Base-by-base conservation (phyloP, 2,329 filamentous ascomycete genomes). In the Tolypocladium endophyticum region DNA sequence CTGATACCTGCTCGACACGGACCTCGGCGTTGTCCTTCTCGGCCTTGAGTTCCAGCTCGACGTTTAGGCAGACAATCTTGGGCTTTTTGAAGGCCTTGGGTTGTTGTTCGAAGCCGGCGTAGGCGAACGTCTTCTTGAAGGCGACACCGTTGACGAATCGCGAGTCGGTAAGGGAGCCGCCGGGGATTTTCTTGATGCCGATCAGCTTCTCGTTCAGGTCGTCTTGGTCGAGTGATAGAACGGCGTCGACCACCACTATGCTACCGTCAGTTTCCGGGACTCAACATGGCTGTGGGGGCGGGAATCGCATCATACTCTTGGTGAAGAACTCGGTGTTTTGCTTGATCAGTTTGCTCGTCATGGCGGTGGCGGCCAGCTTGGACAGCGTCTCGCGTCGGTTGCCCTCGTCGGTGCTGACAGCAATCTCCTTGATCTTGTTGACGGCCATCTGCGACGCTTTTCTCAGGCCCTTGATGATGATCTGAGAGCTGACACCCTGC, bases 1-100 rank as follows among this genome's bases (percentile, higher is more conserved):
- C 94, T 25, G 93, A 96, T 58, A 99, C 94, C 76, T 97, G 92
- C 77, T 97, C 94, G 61, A 99, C 92, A 61, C 94, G 88, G 64
- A 99, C 92, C 79, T 99, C 94, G 61, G 94, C 94, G 70, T 99
- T 99, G 79, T 99, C 94, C 82, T 97, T 99, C 76, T 99, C 94
- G 63, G 90, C 93, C 86, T 99, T 99, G 68, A 99, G 82, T 79
- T 99, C 94, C 63, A 99, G 83, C 78, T 99, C 94, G 67, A 99
- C 94, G 74, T 97, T 99, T 68, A 99, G 79, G 77, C 93, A 97
- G 62, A 97, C 90, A 67, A 99, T 96, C 81, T 95, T 96, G 62
- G 94, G 94, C 76, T 96, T 85, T 72, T 83, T 86, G 81, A 99
- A 97, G 9, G 85, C 87, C 78, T 99, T 99, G 66, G 94, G 94